phyloP scores from a whole-genome alignment of 441 rosid genomes.

The Melastoma candidum region DNA sequence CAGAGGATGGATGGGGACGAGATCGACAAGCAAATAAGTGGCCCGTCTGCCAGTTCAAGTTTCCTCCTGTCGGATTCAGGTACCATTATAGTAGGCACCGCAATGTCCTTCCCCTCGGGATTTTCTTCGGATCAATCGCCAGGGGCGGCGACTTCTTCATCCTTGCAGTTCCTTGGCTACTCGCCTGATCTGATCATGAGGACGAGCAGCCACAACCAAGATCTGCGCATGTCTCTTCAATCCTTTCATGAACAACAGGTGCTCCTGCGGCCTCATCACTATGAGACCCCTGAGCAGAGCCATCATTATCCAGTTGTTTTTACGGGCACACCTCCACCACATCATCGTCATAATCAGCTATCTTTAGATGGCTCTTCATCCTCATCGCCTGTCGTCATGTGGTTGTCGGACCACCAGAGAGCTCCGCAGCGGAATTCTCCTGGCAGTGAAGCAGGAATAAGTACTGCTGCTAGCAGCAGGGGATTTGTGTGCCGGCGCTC shows the following conservation, averaged over 20 bases:
- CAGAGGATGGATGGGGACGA: no score
- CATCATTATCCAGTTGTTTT: constrained; percentile 41
- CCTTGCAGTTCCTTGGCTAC: constrained; percentile 49
- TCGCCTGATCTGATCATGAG: constrained; percentile 65
- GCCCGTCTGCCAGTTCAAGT: constrained; percentile 14
- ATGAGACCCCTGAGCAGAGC: constrained; percentile 29
- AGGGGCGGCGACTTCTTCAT: constrained; percentile 21
- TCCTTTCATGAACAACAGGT: constrained; percentile 48
- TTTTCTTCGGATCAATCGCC: constrained; percentile 26
- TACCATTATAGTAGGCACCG: constrained; percentile 53
- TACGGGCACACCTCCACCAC: constrained; percentile 28
- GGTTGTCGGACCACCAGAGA: constrained; percentile 62
- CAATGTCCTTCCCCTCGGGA: constrained; percentile 68
- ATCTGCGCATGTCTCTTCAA: constrained; percentile 78
- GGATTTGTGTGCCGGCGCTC: constrained; percentile 46
- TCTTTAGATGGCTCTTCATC: constrained; percentile 35
- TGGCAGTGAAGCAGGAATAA: constrained; percentile 21
- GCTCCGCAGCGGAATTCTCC: constrained; percentile 45
- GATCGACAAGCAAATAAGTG: no score
- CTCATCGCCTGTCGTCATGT: constrained; percentile 26
- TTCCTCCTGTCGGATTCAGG: constrained; percentile 65
- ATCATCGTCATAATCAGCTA: constrained; percentile 13
- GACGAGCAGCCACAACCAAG: constrained; percentile 58
- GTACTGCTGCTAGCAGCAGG: constrained; percentile 26
- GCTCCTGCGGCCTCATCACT: constrained; percentile 28